Base-by-base conservation (phyloP, 139 green algal genomes). In the Micromonas commoda region DNA sequence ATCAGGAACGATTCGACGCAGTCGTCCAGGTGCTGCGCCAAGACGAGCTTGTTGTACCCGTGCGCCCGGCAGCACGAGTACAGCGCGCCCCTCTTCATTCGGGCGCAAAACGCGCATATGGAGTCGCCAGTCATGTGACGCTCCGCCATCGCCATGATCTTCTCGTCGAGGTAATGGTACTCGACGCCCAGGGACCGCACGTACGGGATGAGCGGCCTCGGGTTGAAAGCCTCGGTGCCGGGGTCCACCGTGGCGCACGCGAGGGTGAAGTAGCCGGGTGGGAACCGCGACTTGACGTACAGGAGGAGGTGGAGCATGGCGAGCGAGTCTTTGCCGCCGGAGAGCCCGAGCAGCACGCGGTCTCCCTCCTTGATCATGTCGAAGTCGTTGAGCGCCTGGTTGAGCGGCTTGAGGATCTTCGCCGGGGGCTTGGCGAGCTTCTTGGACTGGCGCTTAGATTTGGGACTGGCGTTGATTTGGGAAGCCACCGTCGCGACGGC, bases 21-120 rank as follows among this genome's bases (percentile, higher is more conserved):
- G 54, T 82, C 77, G 69, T 82, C 77, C 5, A 82, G 70, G 33
- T 82, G 77, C 34, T 81, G 76, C 37, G 1, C 77, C 16, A 82
- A 69, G 4, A 73, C 68, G 1, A 82, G 69, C 60, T 75, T 75
- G 77, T 78, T 82, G 77, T 82, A 82, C 53, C 77, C 77, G 28
- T 82, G 19, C 19, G 63, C 20, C 9, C 77, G 77, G 68, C 68
- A 78, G 53, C 68, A 78, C n/a, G 68, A 51, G 77, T 82, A 82
- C 4, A 82, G 77, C n/a, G 77, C 77, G 29, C 77, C 77, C 33
- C 77, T 68, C 31, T 82, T 82, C 77, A 82, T 82, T n/a, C 77
- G 67, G 4, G 66, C 35, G 63, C 77, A 82, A 37, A 82, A 82
- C 3, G 77, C 77, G 52, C 77, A 82, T 28, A 82, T 78, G 39